These are phyloP conservation scores for Cladosporium sp. DNA, from an alignment of 2,329 filamentous ascomycete genomes.

Conservation along the genomic window DNA sequence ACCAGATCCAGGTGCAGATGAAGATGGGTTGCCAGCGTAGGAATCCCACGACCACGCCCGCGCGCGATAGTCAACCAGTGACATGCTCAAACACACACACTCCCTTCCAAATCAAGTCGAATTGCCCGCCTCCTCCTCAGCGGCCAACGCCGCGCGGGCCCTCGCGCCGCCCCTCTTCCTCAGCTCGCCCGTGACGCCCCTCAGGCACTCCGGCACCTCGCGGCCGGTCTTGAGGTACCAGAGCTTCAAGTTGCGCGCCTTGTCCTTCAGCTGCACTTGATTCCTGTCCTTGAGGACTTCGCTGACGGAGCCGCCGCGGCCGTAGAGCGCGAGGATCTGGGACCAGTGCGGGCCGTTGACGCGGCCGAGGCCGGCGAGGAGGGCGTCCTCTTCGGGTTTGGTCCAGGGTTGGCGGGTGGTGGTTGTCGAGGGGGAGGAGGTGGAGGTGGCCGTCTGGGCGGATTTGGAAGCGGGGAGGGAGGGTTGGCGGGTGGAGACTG, in stretches of 20 bases:
- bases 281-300: constrained; percentile 82
- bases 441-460: constrained; percentile 12
- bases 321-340: constrained; percentile 80
- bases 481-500: constrained; percentile 1
- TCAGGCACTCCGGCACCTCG: constrained; percentile 81
- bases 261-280: constrained; percentile 88
- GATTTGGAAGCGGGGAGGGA: constrained; percentile 16
- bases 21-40: too few species aligned
- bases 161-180: constrained; percentile 55
- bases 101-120: background rate
- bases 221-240: constrained; percentile 90
- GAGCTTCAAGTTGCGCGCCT: constrained; percentile 80
- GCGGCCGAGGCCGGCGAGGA: constrained; percentile 81
- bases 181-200: constrained; percentile 82
- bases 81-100: background rate
- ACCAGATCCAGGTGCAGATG: too few species aligned
- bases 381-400: constrained; percentile 79
- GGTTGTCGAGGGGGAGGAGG: constrained; percentile 15
- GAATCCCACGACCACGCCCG: too few species aligned
- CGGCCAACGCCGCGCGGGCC: constrained; percentile 27
- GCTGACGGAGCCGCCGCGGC: constrained; percentile 69
- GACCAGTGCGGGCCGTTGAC: constrained; percentile 92
- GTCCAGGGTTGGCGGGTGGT: constrained; percentile 67
- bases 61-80: too few species aligned
- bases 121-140: constrained; percentile 6